A percentile compares a stretch with the other conserved stretches of the same genome.
Evolutionary conservation across 176 grass and related monocot genomes (phyloP).

Genomic region (Oryza punctata): DNA sequence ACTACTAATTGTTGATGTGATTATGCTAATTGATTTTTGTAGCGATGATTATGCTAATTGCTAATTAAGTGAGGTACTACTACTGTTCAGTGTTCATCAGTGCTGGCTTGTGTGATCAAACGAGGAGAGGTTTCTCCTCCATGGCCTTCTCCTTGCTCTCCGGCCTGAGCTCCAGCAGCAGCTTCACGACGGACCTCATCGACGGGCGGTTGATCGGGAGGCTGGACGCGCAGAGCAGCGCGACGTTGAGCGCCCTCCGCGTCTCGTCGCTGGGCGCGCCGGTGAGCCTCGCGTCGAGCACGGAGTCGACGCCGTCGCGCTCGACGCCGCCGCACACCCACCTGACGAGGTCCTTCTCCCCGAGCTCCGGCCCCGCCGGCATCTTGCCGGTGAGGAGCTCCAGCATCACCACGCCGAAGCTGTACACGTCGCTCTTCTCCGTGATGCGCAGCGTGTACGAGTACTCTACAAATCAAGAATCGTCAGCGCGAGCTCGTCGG

Average conservation of each 20-base stretch:
- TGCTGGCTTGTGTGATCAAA: slow-evolving; percentile 18
- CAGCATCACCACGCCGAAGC: slow-evolving; percentile 85
- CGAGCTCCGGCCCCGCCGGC: slow-evolving; percentile 56
- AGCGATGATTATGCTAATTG: not conserved
- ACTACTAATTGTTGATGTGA: not conserved
- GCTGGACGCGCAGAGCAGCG: slow-evolving; percentile 66
- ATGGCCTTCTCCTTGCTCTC: slow-evolving; percentile 34
- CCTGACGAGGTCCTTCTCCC: slow-evolving; percentile 68
- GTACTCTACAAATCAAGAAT: slow-evolving; percentile 47
- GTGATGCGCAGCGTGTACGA: slow-evolving; percentile 77
- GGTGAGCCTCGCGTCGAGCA: slow-evolving; percentile 66
- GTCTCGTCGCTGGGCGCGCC: slow-evolving; percentile 46
- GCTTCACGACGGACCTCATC: slow-evolving; percentile 71
- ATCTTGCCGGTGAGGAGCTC: slow-evolving; percentile 70
- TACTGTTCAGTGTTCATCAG: not conserved
- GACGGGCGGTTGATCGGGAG: slow-evolving; percentile 64
- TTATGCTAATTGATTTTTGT: not conserved
- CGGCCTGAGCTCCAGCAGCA: slow-evolving; percentile 43
- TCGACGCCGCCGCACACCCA: slow-evolving; percentile 63
- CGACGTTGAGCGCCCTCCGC: slow-evolving; percentile 58
- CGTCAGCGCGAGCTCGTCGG: not conserved
- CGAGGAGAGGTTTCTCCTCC: slow-evolving; percentile 20
- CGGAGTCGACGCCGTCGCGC: slow-evolving; percentile 36
- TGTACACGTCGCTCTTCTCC: slow-evolving; percentile 93
- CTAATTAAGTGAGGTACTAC: not conserved